These are phyloP conservation scores for Puccinia novopanici DNA, from an alignment of 1,284 basidiomycete genomes.

Conservation along the genomic window DNA sequence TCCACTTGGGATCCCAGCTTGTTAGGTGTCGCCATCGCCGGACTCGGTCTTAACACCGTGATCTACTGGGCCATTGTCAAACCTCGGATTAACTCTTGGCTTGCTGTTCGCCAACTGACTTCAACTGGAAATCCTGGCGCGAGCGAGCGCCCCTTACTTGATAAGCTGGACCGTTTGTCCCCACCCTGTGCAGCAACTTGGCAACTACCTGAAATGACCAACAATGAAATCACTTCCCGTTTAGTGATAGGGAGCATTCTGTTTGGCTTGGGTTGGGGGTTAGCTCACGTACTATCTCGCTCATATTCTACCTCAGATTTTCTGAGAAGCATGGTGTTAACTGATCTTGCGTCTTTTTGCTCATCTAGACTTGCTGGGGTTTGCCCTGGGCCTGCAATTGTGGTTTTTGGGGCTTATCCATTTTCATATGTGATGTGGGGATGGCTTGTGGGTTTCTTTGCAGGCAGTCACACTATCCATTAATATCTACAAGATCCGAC, in stretches of 20 bases:
- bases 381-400: slow-evolving; percentile 38
- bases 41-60: slow-evolving; percentile 31
- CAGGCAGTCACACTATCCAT: not conserved
- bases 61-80: not conserved
- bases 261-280: slow-evolving; percentile 47
- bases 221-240: slow-evolving; percentile 17
- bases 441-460: slow-evolving; percentile 30
- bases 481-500: not conserved
- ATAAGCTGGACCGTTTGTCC: slow-evolving; percentile 5
- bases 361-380: slow-evolving; percentile 27
- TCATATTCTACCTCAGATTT: not conserved
- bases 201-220: slow-evolving; percentile 42
- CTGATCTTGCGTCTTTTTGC: not conserved
- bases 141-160: not conserved
- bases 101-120: slow-evolving; percentile 1
- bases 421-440: slow-evolving; percentile 34
- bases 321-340: too few relatives aligned
- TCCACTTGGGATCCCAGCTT: slow-evolving; percentile 40
- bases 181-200: slow-evolving; percentile 8
- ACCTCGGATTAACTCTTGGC: slow-evolving; percentile 16
- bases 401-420: slow-evolving; percentile 39
- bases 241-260: slow-evolving; percentile 31
- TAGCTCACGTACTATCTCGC: too few relatives aligned
- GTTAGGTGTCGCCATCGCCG: slow-evolving; percentile 35
- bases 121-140: not conserved